phyloP scores from a whole-genome alignment of 164 flowering plant genomes.

The Umbellularia californica region DNA sequence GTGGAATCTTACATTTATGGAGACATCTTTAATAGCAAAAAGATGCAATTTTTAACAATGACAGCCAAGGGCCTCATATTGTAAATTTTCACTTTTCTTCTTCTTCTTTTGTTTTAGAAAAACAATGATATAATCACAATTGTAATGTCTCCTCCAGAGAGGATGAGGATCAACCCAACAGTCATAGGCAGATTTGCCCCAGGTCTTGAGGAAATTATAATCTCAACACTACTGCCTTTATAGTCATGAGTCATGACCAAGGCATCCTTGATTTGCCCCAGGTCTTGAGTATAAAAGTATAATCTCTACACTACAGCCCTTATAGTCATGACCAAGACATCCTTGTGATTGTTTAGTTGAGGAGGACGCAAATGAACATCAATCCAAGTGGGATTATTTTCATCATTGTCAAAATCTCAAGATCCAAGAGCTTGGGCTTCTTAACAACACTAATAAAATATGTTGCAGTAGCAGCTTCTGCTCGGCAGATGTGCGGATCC shows the following conservation, averaged over 20 bases:
- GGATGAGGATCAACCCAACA: too few relatives aligned
- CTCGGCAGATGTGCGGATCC: not conserved
- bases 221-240: conserved; percentile 85
- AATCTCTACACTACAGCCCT: too few relatives aligned
- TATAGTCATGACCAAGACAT: conserved; percentile 21
- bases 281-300: too few relatives aligned
- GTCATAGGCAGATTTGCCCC: conserved; percentile 35
- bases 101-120: too few relatives aligned
- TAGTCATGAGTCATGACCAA: conserved; percentile 60
- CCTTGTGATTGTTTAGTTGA: conserved; percentile 81
- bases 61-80: too few relatives aligned
- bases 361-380: conserved; percentile 87
- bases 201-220: conserved; percentile 87
- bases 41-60: too few relatives aligned
- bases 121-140: too few relatives aligned
- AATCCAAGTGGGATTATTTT: conserved; percentile 87
- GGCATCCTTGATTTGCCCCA: too few relatives aligned
- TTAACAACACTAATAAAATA: conserved; percentile 12
- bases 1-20: too few relatives aligned
- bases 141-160: conserved; percentile 17
- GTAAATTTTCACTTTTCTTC: too few relatives aligned
- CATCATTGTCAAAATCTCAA: conserved; percentile 59
- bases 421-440: conserved; percentile 59
- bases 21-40: too few relatives aligned
- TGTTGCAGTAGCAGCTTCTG: not conserved